Evolutionary conservation across 805 yeast genomes (phyloP).

Genomic region (Blastobotrys parvus): DNA sequence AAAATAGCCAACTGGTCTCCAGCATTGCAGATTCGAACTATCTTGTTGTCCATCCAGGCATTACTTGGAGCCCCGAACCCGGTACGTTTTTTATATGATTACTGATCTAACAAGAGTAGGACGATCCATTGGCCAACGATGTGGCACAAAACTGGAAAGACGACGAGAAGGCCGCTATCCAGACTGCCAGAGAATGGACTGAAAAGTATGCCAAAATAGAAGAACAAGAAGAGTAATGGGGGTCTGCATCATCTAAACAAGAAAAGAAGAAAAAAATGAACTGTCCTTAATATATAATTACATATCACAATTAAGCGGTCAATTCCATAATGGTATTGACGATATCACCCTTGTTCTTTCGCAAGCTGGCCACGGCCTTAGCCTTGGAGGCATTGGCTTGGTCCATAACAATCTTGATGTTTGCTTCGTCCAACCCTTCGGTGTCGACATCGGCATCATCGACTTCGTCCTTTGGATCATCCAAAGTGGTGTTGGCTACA

Average conservation of each 20-base stretch:
- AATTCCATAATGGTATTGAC: constrained; percentile 85
- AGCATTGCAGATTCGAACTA: constrained; percentile 90
- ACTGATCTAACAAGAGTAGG: constrained; percentile 23
- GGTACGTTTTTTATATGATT: not conserved
- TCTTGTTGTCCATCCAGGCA: constrained; percentile 86
- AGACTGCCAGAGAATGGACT: constrained; percentile 74
- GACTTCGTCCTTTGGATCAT: constrained; percentile 43
- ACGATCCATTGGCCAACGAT: constrained; percentile 95
- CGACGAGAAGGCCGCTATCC: constrained; percentile 70
- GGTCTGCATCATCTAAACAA: not conserved
- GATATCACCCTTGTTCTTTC: constrained; percentile 83
- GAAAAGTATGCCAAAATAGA: constrained; percentile 40
- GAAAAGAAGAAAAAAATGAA: not conserved
- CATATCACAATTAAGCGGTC: constrained; percentile 23
- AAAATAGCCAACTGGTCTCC: constrained; percentile 84
- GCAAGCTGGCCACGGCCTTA: constrained; percentile 87
- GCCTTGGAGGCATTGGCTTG: constrained; percentile 86
- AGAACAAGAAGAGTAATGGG: not conserved
- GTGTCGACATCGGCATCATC: constrained; percentile 77
- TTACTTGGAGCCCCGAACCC: constrained; percentile 94
- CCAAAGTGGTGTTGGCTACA: constrained; percentile 19
- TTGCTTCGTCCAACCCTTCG: constrained; percentile 73
- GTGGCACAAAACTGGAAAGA: constrained; percentile 96
- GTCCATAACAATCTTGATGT: constrained; percentile 77
- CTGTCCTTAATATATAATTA: not conserved